Evolutionary conservation across 129 eudicot species (phyloP).

Genomic region (Centrapalus pauciflorus): DNA sequence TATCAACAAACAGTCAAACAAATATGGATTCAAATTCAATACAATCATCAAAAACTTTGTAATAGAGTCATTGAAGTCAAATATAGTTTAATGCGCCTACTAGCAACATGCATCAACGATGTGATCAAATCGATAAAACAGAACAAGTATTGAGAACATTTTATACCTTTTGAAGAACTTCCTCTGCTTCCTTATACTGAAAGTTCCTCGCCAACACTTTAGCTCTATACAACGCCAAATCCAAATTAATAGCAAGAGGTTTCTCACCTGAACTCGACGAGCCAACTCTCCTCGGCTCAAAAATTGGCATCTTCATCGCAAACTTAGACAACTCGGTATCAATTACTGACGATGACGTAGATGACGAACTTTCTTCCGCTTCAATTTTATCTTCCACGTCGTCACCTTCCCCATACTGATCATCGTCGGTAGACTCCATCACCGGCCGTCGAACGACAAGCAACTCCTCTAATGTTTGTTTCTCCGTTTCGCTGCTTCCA

Average conservation of each 20-base stretch:
- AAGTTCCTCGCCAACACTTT: conserved; percentile 61
- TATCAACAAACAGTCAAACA: too few species aligned
- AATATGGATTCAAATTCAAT: neutral
- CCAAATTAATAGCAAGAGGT: conserved; percentile 73
- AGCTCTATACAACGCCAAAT: conserved; percentile 78
- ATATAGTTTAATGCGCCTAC: neutral
- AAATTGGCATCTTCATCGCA: conserved; percentile 77
- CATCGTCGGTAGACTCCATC: conserved; percentile 42
- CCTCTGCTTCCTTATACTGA: conserved; percentile 67
- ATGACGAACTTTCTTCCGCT: conserved; percentile 11
- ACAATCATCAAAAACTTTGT: neutral
- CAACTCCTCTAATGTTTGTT: conserved; percentile 51
- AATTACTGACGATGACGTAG: conserved; percentile 29
- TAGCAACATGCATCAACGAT: neutral
- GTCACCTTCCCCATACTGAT: conserved; percentile 19
- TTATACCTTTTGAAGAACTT: conserved; percentile 61
- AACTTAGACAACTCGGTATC: conserved; percentile 61
- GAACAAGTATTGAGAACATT: neutral
- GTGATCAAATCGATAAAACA: neutral
- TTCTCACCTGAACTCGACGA: conserved; percentile 38
- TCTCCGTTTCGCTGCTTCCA: conserved; percentile 33
- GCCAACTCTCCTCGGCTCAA: conserved; percentile 75
- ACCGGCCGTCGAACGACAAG: conserved; percentile 77
- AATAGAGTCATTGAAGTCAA: neutral
- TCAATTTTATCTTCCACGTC: conserved; percentile 15